Base-by-base conservation (phyloP, 441 rosid species). In the Capsella rubella region DNA sequence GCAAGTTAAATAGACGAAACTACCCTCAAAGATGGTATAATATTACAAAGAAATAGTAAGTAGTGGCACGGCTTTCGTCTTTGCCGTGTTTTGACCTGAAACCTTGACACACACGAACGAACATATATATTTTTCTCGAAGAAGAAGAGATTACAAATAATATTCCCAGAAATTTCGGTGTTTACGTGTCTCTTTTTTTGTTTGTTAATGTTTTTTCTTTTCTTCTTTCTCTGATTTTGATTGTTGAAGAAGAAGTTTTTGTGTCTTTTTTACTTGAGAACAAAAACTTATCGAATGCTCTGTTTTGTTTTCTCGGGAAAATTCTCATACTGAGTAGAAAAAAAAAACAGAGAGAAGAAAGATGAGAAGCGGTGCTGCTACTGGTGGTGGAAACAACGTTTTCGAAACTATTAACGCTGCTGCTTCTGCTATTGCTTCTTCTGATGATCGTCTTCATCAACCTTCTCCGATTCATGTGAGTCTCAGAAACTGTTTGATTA, bases 371-470 rank as follows among this genome's bases (percentile, higher is more conserved):
- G 76, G 84, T 74, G 84, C 80, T 50, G 25, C 25, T 21, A 21
- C 2, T 21, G 63, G 68, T 37, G 63, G 68, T 37, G 74, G 73
- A 80, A 82, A 72, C 82, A 65, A 55, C 77, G 79, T 86, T 64
- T 70, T 87, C 57, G 90, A 88, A 39, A 90, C 96, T 18, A 82
- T 95, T 51, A 84, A 77, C 93, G 96, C 97, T 34, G 97, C 97
- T 69, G 97, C 96, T 72, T 77, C 87, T 9, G 96, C 89, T 79
- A 84, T 95, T 77, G 90, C 90, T 32, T 84, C 90, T 6, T 86
- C 86, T 32, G 90, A 89, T 84, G 86, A 80, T 83, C 99, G 96
- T 82, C 72, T 73, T 80, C 84, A 80, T 66, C 97, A 82, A 62
- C 78, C 87, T 64, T 66, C 94, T 51, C 77, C 59, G 54, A 6